phyloP scores from a whole-genome alignment of 1,284 basidiomycete species.

The Salmacisia buchloeana region DNA sequence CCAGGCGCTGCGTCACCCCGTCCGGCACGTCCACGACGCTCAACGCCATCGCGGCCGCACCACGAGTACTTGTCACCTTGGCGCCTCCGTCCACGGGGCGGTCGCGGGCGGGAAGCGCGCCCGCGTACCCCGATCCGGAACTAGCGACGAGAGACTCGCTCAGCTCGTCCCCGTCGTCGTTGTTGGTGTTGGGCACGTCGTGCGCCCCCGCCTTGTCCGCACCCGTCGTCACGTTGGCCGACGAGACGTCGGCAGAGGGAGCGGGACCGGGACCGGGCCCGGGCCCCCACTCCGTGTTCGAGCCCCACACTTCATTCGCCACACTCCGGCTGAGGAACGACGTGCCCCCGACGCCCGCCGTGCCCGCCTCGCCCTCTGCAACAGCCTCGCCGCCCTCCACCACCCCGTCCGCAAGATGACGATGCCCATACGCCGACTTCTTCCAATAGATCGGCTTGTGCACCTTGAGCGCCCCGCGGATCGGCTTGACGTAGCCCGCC shows the following conservation, averaged over 20 bases:
- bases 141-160: background rate
- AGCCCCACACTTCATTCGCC: background rate
- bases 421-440: slow-evolving; percentile 33
- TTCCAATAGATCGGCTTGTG: slow-evolving; percentile 50
- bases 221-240: too few species aligned
- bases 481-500: slow-evolving; percentile 46
- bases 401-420: slow-evolving; percentile 3
- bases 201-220: too few species aligned
- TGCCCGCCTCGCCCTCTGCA: slow-evolving; percentile 19
- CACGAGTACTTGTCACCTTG: slow-evolving; percentile 17
- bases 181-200: too few species aligned
- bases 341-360: background rate
- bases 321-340: background rate
- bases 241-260: too few species aligned
- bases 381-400: background rate
- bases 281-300: background rate
- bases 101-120: too few species aligned
- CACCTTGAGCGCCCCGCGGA: slow-evolving; percentile 45
- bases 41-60: too few species aligned
- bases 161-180: too few species aligned
- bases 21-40: background rate
- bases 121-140: background rate
- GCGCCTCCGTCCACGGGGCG: too few species aligned
- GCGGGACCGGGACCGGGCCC: too few species aligned
- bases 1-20: slow-evolving; percentile 9